Conservation (phyloP, 805 yeast species). For the Candida montana region DNA sequence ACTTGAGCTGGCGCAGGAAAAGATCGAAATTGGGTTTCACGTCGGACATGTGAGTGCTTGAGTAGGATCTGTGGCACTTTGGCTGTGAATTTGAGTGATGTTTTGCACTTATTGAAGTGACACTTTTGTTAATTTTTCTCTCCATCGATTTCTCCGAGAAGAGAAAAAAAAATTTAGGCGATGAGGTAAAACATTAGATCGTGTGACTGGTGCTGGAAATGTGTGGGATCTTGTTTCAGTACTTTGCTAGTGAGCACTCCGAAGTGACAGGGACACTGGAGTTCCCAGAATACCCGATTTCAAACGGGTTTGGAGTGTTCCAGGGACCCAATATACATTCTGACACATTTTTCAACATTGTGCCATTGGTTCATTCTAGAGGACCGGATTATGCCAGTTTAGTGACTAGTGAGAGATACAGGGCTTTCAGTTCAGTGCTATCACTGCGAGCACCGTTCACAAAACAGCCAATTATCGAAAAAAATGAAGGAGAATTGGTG, state of each 20-base stretch:
- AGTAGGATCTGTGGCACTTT: too few relatives aligned
- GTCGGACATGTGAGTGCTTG: constrained; percentile 7
- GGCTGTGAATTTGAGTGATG: too few relatives aligned
- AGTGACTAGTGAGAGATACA: constrained; percentile 11
- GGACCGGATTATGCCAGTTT: constrained; percentile 54
- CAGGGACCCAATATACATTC: neutral
- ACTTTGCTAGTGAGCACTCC: constrained; percentile 1
- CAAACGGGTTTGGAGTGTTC: too few relatives aligned
- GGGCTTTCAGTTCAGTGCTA: constrained; percentile 52
- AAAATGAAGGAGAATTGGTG: constrained; percentile 28
- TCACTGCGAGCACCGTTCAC: constrained; percentile 78
- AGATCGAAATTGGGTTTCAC: constrained; percentile 71
- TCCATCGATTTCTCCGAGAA: neutral
- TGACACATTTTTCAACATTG: neutral
- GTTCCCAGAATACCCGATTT: neutral
- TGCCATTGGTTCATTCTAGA: constrained; percentile 33
- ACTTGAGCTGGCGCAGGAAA: constrained; percentile 66
- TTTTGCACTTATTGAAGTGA: too few relatives aligned
- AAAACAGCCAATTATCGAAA: constrained; percentile 54
- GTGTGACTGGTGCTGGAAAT: constrained; percentile 25
- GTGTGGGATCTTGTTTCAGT: constrained; percentile 54
- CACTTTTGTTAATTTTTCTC: neutral
- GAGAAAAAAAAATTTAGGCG: neutral
- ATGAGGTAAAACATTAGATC: constrained; percentile 1
- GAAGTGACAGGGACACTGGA: too few relatives aligned